Evolutionary conservation across 371 early-diverging fungal genomes (phyloP).

Genomic region (Mortierella sp.): DNA sequence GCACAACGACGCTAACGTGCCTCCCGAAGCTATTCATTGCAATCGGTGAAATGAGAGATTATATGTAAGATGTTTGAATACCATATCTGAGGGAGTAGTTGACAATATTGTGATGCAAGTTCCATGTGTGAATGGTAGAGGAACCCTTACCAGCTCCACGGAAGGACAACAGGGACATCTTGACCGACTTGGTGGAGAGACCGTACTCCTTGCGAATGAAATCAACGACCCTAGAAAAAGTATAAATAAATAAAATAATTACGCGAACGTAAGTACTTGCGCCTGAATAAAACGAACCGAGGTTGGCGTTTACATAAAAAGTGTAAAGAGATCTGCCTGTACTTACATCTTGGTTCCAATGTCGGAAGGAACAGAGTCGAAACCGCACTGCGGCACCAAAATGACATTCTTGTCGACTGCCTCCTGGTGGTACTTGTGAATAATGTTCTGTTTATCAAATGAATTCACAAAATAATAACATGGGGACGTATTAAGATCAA

Average conservation of each 20-base stretch:
- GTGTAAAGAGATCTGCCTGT: not conserved
- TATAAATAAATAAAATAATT: not conserved
- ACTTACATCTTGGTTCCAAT: slow-evolving; percentile 74
- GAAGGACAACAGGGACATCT: slow-evolving; percentile 68
- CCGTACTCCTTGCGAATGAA: slow-evolving; percentile 67
- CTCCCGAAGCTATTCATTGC: slow-evolving; percentile 64
- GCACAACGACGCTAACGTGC: slow-evolving; percentile 68
- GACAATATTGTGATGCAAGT: not conserved
- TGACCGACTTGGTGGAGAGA: slow-evolving; percentile 66
- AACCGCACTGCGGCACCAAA: slow-evolving; percentile 91
- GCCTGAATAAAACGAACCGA: not conserved
- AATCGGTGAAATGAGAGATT: no score
- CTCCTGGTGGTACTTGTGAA: slow-evolving; percentile 75
- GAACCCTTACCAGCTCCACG: slow-evolving; percentile 58
- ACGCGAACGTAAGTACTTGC: not conserved
- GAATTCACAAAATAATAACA: no score
- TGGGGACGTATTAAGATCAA: not conserved
- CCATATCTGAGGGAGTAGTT: not conserved
- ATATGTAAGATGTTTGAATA: not conserved
- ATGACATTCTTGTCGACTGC: slow-evolving; percentile 76
- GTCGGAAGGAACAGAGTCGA: slow-evolving; percentile 93
- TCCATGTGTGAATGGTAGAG: not conserved
- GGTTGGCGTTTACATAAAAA: not conserved
- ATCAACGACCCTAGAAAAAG: slow-evolving; percentile 59
- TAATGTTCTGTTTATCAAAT: slow-evolving; percentile 61